Conservation (phyloP, 352 stramenopile genomes). For the Globisporangium parvum region DNA sequence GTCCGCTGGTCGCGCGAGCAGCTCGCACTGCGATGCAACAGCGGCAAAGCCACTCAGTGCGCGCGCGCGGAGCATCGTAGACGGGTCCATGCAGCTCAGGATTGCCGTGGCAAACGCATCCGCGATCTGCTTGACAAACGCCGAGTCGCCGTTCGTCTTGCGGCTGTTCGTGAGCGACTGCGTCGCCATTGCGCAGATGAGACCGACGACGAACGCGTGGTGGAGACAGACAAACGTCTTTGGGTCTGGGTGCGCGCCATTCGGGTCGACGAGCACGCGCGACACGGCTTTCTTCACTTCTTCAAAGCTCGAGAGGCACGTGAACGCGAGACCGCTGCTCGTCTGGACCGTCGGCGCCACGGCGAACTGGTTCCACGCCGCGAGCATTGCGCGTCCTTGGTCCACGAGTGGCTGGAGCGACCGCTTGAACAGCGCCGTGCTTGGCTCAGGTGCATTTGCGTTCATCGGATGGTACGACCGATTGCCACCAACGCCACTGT, state of each 20-base stretch:
- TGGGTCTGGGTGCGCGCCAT: constrained; percentile 29
- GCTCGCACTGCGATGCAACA: constrained; percentile 45
- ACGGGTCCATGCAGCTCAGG: constrained; percentile 70
- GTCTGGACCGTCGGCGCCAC: constrained; percentile 36
- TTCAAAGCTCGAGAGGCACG: constrained; percentile 72
- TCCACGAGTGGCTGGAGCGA: constrained; percentile 63
- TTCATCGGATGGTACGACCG: constrained; percentile 4
- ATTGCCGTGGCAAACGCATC: constrained; percentile 72
- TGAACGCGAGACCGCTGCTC: constrained; percentile 50
- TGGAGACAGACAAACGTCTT: constrained; percentile 78
- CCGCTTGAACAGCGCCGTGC: constrained; percentile 31
- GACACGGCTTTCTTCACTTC: constrained; percentile 72
- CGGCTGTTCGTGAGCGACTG: constrained; percentile 67
- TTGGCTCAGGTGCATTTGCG: constrained; percentile 2
- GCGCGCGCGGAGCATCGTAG: constrained; percentile 40
- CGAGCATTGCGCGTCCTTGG: constrained; percentile 59
- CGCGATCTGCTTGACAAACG: constrained; percentile 58
- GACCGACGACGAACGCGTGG: constrained; percentile 68
- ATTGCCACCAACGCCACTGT: not conserved
- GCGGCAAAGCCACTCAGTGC: constrained; percentile 51
- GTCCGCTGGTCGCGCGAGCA: constrained; percentile 34
- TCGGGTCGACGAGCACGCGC: constrained; percentile 51
- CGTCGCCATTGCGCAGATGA: constrained; percentile 73
- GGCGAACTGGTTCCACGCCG: constrained; percentile 73
- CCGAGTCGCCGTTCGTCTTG: constrained; percentile 48